Evolutionary conservation across 345 rosid genomes (phyloP).

Genomic region (Salix arbutifolia): DNA sequence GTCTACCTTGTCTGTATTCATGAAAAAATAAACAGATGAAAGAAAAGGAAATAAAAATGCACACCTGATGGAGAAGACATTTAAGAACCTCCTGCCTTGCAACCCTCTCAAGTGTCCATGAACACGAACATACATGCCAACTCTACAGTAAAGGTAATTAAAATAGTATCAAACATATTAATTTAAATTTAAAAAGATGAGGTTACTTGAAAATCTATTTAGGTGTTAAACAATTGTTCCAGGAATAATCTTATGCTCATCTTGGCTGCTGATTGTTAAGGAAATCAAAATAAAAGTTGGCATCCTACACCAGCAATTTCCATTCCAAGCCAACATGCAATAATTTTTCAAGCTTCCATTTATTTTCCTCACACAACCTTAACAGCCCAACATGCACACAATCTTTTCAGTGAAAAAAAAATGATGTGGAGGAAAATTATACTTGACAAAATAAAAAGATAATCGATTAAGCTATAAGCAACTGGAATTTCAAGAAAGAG

Average conservation of each 20-base stretch:
- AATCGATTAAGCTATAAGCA: neutral
- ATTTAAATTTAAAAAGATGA: neutral
- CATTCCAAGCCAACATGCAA: neutral
- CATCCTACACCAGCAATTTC: neutral
- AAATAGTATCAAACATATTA: neutral
- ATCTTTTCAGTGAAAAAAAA: neutral
- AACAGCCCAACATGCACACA: neutral
- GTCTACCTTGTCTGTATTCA: neutral
- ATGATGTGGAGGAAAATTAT: neutral
- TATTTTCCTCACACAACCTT: neutral
- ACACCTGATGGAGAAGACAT: slow-evolving; percentile 74
- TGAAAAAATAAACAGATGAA: neutral
- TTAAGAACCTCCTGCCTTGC: slow-evolving; percentile 66
- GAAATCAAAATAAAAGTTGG: neutral
- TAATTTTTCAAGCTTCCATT: neutral
- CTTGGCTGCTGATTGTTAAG: neutral
- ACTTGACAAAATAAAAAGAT: neutral
- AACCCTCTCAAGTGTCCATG: slow-evolving; percentile 74
- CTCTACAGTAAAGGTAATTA: slow-evolving; percentile 36
- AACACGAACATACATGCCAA: slow-evolving; percentile 83
- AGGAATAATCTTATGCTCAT: neutral
- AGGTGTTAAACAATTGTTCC: neutral
- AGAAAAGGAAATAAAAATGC: neutral
- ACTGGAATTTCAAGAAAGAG: neutral
- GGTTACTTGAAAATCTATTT: neutral